These are phyloP conservation scores for Turritis glabra DNA, from an alignment of 345 rosid species.

Conservation along the genomic window DNA sequence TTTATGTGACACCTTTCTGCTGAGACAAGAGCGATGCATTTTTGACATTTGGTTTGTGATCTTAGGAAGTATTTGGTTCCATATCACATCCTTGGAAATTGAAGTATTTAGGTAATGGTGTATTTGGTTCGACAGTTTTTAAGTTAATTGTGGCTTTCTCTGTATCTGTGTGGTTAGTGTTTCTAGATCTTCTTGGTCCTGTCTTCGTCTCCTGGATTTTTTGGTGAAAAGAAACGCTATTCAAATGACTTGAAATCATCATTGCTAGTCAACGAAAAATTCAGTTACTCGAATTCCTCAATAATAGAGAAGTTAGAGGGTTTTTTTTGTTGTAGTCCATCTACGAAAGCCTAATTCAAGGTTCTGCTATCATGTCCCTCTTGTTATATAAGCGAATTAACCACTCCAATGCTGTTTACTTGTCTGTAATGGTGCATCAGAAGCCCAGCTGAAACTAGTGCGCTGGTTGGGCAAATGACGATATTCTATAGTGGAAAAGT, in stretches of 20 bases:
- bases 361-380: conserved; percentile 1
- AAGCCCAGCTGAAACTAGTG: conserved; percentile 48
- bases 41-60: too few relatives aligned
- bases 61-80: not conserved
- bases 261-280: not conserved
- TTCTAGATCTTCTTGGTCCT: conserved; percentile 5
- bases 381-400: not conserved
- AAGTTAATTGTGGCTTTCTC: not conserved
- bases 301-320: too few relatives aligned
- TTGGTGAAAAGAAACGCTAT: not conserved
- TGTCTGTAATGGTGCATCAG: conserved; percentile 44
- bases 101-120: too few relatives aligned
- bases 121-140: too few relatives aligned
- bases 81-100: too few relatives aligned
- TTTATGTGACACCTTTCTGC: too few relatives aligned
- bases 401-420: not conserved
- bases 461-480: conserved; percentile 64
- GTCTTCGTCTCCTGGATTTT: not conserved
- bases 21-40: too few relatives aligned
- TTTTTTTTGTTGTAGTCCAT: not conserved
- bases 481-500: conserved; percentile 89
- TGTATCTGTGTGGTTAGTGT: not conserved
- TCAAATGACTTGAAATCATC: not conserved
- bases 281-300: too few relatives aligned
- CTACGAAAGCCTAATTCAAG: not conserved